Evolutionary conservation across 139 green algal genomes (phyloP), one percentile per base, ranked within the genome.

Genomic region (Asterochloris erici): DNA sequence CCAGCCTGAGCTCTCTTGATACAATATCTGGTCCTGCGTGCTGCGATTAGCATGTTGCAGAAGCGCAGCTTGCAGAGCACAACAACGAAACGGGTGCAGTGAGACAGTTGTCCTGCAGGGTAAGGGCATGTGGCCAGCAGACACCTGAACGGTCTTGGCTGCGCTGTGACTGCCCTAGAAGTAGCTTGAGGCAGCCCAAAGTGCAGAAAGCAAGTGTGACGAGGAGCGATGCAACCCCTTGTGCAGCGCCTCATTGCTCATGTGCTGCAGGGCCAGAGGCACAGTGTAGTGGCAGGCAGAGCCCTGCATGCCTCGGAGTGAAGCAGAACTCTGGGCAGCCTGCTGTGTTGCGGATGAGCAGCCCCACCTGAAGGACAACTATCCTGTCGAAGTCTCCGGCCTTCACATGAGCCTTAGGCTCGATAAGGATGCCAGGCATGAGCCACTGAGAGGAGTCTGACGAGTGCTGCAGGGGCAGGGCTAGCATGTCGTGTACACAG

Each of bases 341-440:
- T 54, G 38, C 38, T 54, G 38, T 54, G 38, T 54, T 54, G 38
- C 38, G 2, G 38, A 54, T 54, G 38, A 54, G 38, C 38, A 54
- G 38, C 12, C 14, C 19, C 68, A 69, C 76, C 76, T 80, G 76
- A 21, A 80, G n/a, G n/a, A 80, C 24, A 14, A 80, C 60, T 62
- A 80, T 80, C 21, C 28, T 80, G 23, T 80, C 76, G n/a, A 70
- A 80, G 60, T 80, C 76, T 21, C 76, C 76, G 24, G 24, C 68
- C 23, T 54, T 61, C 12, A 80, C 76, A 80, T 80, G 76, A n/a
- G 76, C 76, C 76, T 69, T 80, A 14, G 76, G 76, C 76, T 80
- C 76, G 12, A 80, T 6, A 12, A 80, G 76, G 14, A 80, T 80
- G 76, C 76, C 60, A 11, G 76, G 23, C 23, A 80, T 14, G 23